Evolutionary conservation across 208 protist genomes (phyloP).

Genomic region (Trypanosoma lewisi): DNA sequence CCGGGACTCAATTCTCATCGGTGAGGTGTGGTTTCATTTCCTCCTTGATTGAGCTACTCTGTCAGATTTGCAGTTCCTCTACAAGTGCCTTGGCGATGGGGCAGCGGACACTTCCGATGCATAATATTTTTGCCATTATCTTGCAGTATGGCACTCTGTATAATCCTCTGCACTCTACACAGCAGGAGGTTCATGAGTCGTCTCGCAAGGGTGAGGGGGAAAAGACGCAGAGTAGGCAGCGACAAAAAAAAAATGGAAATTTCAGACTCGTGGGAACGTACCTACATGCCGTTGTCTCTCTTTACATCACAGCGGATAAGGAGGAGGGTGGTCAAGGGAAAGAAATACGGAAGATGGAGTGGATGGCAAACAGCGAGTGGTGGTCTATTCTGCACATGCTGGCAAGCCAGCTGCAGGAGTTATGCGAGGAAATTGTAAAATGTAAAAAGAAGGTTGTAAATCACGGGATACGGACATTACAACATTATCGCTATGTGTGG

Average conservation of each 20-base stretch:
- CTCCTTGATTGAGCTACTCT: conserved; percentile 67
- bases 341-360: conserved; percentile 36
- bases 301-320: conserved; percentile 50
- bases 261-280: conserved; percentile 65
- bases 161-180: conserved; percentile 16
- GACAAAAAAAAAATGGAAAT: conserved; percentile 4
- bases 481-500: conserved; percentile 45
- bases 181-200: background rate
- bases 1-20: conserved; percentile 22
- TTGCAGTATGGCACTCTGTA: conserved; percentile 22
- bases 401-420: conserved; percentile 19
- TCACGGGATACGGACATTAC: conserved; percentile 38
- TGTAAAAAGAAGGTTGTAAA: conserved; percentile 29
- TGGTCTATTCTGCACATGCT: conserved; percentile 53
- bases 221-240: no score
- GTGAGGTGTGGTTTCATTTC: conserved; percentile 53
- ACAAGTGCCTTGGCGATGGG: conserved; percentile 62
- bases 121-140: conserved; percentile 33
- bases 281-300: conserved; percentile 52
- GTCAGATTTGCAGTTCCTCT: conserved; percentile 55
- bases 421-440: conserved; percentile 24
- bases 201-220: no score
- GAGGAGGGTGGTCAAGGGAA: conserved; percentile 50
- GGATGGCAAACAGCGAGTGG: conserved; percentile 47
- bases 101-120: conserved; percentile 46